Conservation (phyloP, 306 rosid species). For the Hippophae tibetana region DNA sequence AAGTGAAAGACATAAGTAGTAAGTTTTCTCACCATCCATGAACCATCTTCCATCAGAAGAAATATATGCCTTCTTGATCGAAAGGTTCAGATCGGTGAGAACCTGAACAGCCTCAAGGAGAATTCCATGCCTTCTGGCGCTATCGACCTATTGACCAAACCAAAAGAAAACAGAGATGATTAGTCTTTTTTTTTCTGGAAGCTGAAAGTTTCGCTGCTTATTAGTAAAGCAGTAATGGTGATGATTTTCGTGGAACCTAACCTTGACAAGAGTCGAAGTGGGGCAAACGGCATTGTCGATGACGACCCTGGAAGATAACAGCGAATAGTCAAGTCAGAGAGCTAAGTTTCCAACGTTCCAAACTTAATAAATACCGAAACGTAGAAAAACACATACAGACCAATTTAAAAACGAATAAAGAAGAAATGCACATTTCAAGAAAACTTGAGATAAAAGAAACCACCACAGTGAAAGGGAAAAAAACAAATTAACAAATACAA, state of each 20-base stretch:
- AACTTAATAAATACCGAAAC: neutral
- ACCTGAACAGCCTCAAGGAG: constrained; percentile 83
- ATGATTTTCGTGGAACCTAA: constrained; percentile 21
- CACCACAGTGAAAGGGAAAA: too few relatives aligned
- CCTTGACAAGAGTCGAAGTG: constrained; percentile 82
- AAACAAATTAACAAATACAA: too few relatives aligned
- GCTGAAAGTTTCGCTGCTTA: neutral
- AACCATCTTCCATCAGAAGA: constrained; percentile 93
- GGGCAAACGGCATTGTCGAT: constrained; percentile 83
- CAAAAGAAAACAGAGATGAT: constrained; percentile 2
- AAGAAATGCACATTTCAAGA: neutral
- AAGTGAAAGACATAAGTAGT: neutral
- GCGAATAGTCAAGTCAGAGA: constrained; percentile 38
- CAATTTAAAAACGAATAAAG: too few relatives aligned
- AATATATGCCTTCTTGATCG: constrained; percentile 78
- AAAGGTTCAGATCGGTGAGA: constrained; percentile 70
- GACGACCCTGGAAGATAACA: constrained; percentile 55
- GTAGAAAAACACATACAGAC: too few relatives aligned
- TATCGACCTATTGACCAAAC: constrained; percentile 56
- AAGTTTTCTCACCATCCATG: constrained; percentile 72
- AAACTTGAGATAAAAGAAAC: too few relatives aligned
- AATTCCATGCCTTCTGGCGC: constrained; percentile 86
- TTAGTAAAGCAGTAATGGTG: neutral
- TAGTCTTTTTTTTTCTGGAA: constrained; percentile 2
- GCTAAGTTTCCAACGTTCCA: constrained; percentile 1